Evolutionary conservation across 208 protist species (phyloP), one percentile per base, ranked within the genome.

Genomic region (Leishmania braziliensis): DNA sequence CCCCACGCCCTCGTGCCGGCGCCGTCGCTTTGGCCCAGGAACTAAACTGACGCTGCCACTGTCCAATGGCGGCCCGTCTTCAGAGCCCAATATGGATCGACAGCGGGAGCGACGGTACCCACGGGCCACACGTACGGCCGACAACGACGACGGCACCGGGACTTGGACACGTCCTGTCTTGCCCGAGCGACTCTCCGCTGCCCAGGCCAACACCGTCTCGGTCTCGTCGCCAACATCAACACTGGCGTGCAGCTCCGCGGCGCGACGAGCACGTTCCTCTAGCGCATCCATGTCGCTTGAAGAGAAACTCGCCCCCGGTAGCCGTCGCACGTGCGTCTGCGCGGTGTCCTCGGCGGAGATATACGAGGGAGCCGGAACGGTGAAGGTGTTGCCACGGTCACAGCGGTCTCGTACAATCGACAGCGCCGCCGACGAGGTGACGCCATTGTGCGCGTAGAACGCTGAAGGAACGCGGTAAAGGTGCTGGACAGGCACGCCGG

Each of bases 231-330:
- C 0, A 48, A 51, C 1, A 46, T 26, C n/a, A 33, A 63, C 74
- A 46, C 82, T 82, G n/a, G 62, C 74, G 50, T 76, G 75, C 12
- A 75, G 23, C 56, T 86, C 72, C 72, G 82, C 82, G 0, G 82
- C 82, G 23, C 82, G 77, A 43, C 78, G 77, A 36, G 75, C 82
- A 39, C 78, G 82, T 20, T 82, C 74, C 50, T 75, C 82, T 5
- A 82, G 14, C 20, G 74, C 29, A 36, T 80, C 63, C 10, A 77
- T 36, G 16, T 26, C 39, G 16, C 39, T 46, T 70, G 78, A 43
- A 14, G 50, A 36, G 72, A 9, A 16, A 46, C 4, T 76, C n/a
- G 5, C n/a, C 33, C n/a, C 72, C n/a, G 72, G 26, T 73, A 5
- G 68, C 26, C 51, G 14, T 14, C 36, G 26, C 43, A 18, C 26